A percentile compares a stretch with the other conserved stretches of the same genome.
Evolutionary conservation across 805 yeast genomes (phyloP).

Genomic region (Wickerhamomyces alni): DNA sequence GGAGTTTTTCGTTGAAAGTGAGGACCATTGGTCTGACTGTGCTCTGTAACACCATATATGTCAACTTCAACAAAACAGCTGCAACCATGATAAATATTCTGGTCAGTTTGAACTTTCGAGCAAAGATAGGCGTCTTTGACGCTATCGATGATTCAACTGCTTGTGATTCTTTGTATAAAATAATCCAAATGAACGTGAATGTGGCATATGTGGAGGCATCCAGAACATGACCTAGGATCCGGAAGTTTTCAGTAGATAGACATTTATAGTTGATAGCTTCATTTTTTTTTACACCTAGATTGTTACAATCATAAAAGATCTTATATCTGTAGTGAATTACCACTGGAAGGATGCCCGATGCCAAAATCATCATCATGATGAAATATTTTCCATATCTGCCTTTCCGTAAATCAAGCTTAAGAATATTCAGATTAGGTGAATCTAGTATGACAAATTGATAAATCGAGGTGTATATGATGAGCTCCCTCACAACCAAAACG

Average conservation of each 20-base stretch:
- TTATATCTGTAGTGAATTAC: neutral
- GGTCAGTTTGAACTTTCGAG: neutral
- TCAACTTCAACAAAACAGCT: neutral
- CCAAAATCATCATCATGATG: neutral
- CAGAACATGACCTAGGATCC: neutral
- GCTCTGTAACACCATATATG: neutral
- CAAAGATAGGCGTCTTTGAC: neutral
- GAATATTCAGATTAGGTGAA: no score
- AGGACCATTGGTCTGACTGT: neutral
- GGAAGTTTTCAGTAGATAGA: no score
- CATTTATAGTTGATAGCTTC: no score
- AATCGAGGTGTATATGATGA: neutral
- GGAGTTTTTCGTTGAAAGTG: neutral
- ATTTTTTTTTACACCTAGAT: no score
- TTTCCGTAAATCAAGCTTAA: no score
- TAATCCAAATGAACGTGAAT: neutral
- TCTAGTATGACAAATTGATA: neutral
- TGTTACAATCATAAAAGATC: no score
- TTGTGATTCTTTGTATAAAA: neutral
- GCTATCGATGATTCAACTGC: neutral
- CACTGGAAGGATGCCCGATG: neutral
- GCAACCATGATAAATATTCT: neutral
- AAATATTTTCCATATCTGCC: neutral
- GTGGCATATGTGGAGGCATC: neutral
- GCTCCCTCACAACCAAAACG: no score